Evolutionary conservation across 768 basidiomycete genomes (phyloP), one percentile per base, ranked within the genome.

Genomic region (Cytidiella melzeri): DNA sequence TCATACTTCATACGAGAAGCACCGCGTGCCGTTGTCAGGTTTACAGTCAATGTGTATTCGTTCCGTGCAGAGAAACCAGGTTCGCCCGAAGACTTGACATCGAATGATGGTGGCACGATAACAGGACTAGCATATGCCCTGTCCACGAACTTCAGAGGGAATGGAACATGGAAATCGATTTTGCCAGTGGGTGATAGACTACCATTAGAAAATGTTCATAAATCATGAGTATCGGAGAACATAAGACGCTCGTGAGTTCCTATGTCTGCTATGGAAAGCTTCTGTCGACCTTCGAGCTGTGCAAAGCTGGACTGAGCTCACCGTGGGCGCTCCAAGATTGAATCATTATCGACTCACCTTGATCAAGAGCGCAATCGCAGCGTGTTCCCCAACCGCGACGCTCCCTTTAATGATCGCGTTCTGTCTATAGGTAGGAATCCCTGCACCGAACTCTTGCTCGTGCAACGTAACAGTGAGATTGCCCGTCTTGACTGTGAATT

Each of bases 21-120:
- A 25, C 75, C 47, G 34, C 74, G 71, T 44, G 63, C 60, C 59
- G 39, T 70, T 76, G 55, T 36, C 61, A 66, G 54, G 11, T 48
- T 61, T n/a, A 85, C 63, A 3, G 61, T 69, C 3, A 87, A 55
- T 1, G 65, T 63, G 57, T 84, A 87, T 0, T 63, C 57, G 39
- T 65, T 70, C 40, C 68, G 66, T 9, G 72, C 65, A 45, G 55
- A 68, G 15, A 79, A 58, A 9, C 70, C 67, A 1, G 72, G 69
- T 2, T 68, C 48, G 21, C 64, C 65, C 5, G 64, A 56, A 25
- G 62, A 59, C n/a, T 66, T 56, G 7, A 62, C 53, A 20, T 67
- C 57, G 51, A 70, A 80, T 1, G 73, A 69, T 1, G 83, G 81
- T 2, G 83, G 83, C 9, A 83, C 61, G 23, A 70, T 61, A 27